Conservation (phyloP, 2,329 filamentous ascomycete species). For the Thielaviopsis musarum region DNA sequence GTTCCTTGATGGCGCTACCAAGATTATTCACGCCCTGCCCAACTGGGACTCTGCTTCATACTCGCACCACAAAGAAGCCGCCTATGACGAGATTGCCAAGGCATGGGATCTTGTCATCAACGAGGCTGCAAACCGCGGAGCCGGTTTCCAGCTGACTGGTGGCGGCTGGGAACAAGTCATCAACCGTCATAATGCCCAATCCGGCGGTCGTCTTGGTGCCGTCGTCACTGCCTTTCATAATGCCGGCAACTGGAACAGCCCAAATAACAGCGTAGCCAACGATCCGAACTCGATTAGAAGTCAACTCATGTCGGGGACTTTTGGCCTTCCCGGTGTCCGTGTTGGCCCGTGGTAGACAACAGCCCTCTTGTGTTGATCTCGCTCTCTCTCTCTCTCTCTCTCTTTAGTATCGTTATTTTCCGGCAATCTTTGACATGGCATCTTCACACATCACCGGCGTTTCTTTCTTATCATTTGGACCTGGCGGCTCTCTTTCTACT, state of each 20-base stretch:
- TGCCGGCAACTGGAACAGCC: conserved; percentile 50
- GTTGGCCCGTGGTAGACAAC: conserved; percentile 46
- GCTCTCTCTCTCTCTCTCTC: no score
- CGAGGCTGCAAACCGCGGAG: conserved; percentile 79
- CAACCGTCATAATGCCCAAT: conserved; percentile 72
- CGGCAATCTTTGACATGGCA: no score
- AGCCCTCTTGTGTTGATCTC: neutral
- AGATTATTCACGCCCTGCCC: conserved; percentile 75
- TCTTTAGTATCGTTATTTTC: no score
- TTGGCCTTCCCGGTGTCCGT: conserved; percentile 36
- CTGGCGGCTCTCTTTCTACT: neutral
- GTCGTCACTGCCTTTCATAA: conserved; percentile 63
- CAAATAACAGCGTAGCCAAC: neutral
- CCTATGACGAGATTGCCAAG: conserved; percentile 88
- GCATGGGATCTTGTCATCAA: conserved; percentile 86
- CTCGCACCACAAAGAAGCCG: conserved; percentile 83
- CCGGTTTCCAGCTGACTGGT: conserved; percentile 75
- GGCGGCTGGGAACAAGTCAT: conserved; percentile 86
- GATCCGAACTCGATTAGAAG: conserved; percentile 42
- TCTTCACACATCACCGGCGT: no score
- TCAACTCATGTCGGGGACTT: conserved; percentile 44
- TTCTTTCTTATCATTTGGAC: neutral
- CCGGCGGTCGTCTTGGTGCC: conserved; percentile 61
- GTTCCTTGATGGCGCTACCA: conserved; percentile 79
- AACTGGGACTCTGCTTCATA: conserved; percentile 82